phyloP scores from a whole-genome alignment of 805 yeast genomes.

The Kuraishia molischiana region DNA sequence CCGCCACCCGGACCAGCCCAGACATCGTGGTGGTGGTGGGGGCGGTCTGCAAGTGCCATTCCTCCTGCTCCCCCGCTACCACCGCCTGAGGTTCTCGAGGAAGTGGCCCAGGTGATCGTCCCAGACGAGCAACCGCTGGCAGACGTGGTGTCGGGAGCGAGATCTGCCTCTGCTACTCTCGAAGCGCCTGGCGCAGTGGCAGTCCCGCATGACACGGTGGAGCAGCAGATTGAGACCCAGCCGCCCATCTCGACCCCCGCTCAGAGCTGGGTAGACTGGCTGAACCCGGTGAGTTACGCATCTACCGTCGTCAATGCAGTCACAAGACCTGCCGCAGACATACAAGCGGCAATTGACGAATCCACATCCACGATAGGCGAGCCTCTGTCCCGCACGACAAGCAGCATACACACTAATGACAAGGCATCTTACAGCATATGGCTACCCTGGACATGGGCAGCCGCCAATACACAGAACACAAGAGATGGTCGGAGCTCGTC shows the following conservation, averaged over 20 bases:
- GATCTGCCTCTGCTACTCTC: background rate
- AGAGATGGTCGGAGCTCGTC: slow-evolving; percentile 1
- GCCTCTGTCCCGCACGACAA: too few species aligned
- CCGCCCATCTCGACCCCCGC: background rate
- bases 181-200: too few species aligned
- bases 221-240: background rate
- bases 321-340: too few species aligned
- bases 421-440: slow-evolving; percentile 2
- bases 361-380: too few species aligned
- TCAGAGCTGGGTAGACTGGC: background rate
- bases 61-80: background rate
- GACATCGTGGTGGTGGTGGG: background rate
- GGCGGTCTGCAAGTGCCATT: background rate
- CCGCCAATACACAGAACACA: background rate
- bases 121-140: background rate
- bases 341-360: too few species aligned
- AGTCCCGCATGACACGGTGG: background rate
- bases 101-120: background rate
- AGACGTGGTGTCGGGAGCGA: background rate
- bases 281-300: background rate
- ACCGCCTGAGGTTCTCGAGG: background rate
- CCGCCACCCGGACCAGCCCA: background rate
- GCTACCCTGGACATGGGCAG: slow-evolving; percentile 13
- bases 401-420: too few species aligned
- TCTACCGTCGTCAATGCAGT: too few species aligned